Evolutionary conservation across 257 asterid species (phyloP), one percentile per base, ranked within the genome.

Genomic region (Ehretia macrophylla): DNA sequence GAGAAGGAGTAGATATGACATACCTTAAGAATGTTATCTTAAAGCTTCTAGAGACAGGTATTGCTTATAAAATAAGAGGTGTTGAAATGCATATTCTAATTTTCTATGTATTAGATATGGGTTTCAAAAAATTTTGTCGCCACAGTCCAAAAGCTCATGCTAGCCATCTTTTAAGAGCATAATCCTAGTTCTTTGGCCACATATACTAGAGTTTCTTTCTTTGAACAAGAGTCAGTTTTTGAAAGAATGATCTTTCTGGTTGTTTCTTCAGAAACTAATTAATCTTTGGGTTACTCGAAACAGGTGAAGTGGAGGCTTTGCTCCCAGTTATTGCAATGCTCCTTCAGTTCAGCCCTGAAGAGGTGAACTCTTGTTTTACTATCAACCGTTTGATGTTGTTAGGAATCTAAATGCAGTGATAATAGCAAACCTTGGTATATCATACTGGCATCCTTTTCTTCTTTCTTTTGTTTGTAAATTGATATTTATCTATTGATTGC

Each of bases 1-100:
- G 99, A 78, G 99, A 93, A 77, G 99, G 97, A 63, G 99, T 93
- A 53, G 99, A 93, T 77, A 70, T 93, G 91, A 93, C 96, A 42
- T 93, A 93, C 73, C 96, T 93, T 32, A 93, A 93, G 74, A 93
- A 93, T 71, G 82, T 93, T 58, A 77, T 86, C 79, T 65, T 93
- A 66, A 93, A 89, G 87, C 97, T 93, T 69, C 78, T 93, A 2
- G 87, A 93, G 79, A 93, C 99, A 79, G 99, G 99, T 91, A 68
- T n/a, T 51, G 65, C 62, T 59, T n/a, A n/a, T n/a, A n/a, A n/a
- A n/a, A n/a, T n/a, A n/a, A n/a, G n/a, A n/a, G n/a, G 17, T 58
- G 6, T 38, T 17, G n/a, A n/a, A n/a, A n/a, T 66, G 11, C 19
- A 1, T n/a, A n/a, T n/a, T n/a, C n/a, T 32, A 14, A 6, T 23